Conservation (phyloP, 2,329 filamentous ascomycete genomes). For the Talaromyces sp. region DNA sequence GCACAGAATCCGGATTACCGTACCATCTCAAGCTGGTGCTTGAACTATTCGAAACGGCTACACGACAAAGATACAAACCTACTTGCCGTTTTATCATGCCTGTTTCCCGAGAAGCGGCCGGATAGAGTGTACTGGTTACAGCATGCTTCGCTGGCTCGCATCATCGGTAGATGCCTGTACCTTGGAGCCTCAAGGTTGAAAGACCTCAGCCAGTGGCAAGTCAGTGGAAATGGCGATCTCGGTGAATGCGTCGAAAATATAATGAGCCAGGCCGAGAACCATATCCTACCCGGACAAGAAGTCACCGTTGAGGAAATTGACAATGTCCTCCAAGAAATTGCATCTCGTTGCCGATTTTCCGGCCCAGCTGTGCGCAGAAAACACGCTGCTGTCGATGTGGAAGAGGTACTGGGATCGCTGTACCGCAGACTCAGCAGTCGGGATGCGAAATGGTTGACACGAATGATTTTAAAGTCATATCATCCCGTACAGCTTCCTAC, state of each 20-base stretch:
- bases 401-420: constrained; percentile 51
- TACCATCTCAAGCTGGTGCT: constrained; percentile 67
- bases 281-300: constrained; percentile 33
- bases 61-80: constrained; percentile 55
- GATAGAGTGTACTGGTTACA: constrained; percentile 76
- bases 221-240: constrained; percentile 62
- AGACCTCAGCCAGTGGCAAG: constrained; percentile 62
- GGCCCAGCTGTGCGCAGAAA: constrained; percentile 56
- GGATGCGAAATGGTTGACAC: constrained; percentile 84
- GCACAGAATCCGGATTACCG: constrained; percentile 37
- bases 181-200: constrained; percentile 60
- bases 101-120: constrained; percentile 71
- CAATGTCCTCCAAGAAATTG: constrained; percentile 59
- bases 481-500: constrained; percentile 63
- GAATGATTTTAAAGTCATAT: constrained; percentile 74
- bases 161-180: constrained; percentile 65
- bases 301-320: constrained; percentile 74
- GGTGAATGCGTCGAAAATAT: constrained; percentile 67
- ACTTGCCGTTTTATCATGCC: constrained; percentile 66
- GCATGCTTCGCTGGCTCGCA: constrained; percentile 56
- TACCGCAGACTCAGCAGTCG: constrained; percentile 60
- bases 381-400: constrained; percentile 38
- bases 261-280: constrained; percentile 56
- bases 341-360: constrained; percentile 67
- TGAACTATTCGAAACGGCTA: constrained; percentile 56